Evolutionary conservation across 805 yeast genomes (phyloP), one percentile per base, ranked within the genome.

Genomic region (Starmerella riodocensis): DNA sequence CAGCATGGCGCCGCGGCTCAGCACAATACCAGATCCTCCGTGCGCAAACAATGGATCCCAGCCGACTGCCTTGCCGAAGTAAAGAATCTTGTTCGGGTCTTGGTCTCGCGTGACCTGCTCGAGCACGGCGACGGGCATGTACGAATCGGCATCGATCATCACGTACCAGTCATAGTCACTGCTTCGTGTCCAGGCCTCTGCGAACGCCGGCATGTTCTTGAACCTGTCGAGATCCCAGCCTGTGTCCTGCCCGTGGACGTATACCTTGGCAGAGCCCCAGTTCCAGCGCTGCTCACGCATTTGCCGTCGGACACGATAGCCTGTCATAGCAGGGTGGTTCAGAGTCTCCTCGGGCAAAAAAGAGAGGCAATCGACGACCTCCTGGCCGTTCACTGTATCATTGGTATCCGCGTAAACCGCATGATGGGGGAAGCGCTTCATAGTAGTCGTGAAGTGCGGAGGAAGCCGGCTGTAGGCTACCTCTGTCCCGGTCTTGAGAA

Each of bases 11-110:
- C 54, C 58, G 2, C 50, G 47, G 7, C 63, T 57, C 16, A 60
- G 38, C 2, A 58, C 52, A 4, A 60, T 56, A 7, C 63, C 65
- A 1, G 59, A 47, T 6, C 64, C 66, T n/a, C 66, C 66, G 40
- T 61, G 63, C 12, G 62, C 64, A 44, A 60, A 62, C 25, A 41
- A 29, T 20, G 42, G 40, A 31, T 39, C 48, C 16, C 6, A 39
- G 45, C 28, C 43, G 9, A 33, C 36, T 26, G 51, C 52, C 1
- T 52, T 40, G 1, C 65, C 66, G 26, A 59, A 40, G 40, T 60
- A 62, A 22, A 46, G 36, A 16, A 50, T 44, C 21, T 58, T 49
- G 16, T 48, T 43, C 17, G 57, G 58, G 36, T 60, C 49, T 24
- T 48, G 34, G 3, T 44, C 41, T 13, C 37, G 19, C 11, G 58